phyloP scores from a whole-genome alignment of 306 rosid genomes.

The Bauhinia variegata region DNA sequence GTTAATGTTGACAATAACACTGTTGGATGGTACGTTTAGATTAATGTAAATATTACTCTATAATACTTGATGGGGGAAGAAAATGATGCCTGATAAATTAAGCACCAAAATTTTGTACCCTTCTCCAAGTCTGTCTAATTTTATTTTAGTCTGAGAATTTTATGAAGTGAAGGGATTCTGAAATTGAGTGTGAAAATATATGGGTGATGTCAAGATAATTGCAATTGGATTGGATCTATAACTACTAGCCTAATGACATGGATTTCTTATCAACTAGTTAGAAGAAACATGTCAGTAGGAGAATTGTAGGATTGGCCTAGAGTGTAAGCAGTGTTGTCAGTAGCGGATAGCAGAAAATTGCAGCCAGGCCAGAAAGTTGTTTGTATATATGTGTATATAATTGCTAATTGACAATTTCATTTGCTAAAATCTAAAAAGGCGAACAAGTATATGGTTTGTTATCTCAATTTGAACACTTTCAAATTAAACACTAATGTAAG shows the following conservation, averaged over 20 bases:
- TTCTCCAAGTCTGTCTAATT: background rate
- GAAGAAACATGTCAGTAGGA: background rate
- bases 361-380: too few relatives aligned
- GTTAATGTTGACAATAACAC: conserved; percentile 98
- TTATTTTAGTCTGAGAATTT: background rate
- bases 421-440: too few relatives aligned
- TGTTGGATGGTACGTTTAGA: conserved; percentile 82
- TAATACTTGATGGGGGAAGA: background rate
- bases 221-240: background rate
- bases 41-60: conserved; percentile 6
- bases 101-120: background rate
- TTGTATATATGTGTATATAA: too few relatives aligned
- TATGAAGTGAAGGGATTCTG: background rate
- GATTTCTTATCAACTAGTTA: background rate
- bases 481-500: too few relatives aligned
- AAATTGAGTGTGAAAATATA: background rate
- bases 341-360: too few relatives aligned
- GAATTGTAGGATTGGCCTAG: background rate
- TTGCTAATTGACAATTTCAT: too few relatives aligned
- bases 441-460: too few relatives aligned
- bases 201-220: background rate
- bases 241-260: background rate
- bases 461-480: too few relatives aligned
- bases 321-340: background rate
- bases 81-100: conserved; percentile 1